Base-by-base conservation (phyloP, 1,284 basidiomycete species). In the Cryptococcus hybrid region DNA sequence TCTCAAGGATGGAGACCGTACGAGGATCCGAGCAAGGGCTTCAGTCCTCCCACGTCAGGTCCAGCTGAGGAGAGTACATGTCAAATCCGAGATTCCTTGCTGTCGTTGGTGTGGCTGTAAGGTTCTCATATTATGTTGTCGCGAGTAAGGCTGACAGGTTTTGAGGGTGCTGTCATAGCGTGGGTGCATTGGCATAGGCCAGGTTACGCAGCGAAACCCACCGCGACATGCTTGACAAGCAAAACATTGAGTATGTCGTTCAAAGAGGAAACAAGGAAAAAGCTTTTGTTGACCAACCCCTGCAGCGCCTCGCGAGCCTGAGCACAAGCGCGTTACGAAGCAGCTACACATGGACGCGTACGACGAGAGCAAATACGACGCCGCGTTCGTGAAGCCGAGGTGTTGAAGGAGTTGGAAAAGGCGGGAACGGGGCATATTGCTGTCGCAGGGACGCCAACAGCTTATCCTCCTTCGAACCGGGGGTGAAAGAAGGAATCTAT, bases 221-320 rank as follows among this genome's bases (percentile, higher is more conserved):
- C 24, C 60, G 65, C 8, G 67, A 72, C 15, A 42, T 68, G 12
- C 54, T 74, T 15, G 59, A 72, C 35, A 62, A 65, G 36, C 64
- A 69, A 44, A 72, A 77, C 59, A 38, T 69, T 13, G 65, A 65
- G 76, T 77, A 57, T 66, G 75, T 68, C 18, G 18, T 18, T 18
- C 18, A 18, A 18, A 18, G 18, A 44, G 18, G 18, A 18, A 18
- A 18, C 18, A 18, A 18, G 2, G 18, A 18, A 18, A 18, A 18
- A 18, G 18, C 18, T 18, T 18, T 38, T 37, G 9, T 34, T 51
- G 38, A 51, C 36, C 37, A 40, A 2, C 39, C 49, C 18, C 12
- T 39, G 24, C 48, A 77, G 76, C 45, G 77, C 77, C 1, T 76
- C 77, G 2, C 67, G 73, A 42, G 71, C 75, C 1, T 58, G 77